These are phyloP conservation scores for Eremomyces bilateralis DNA, from an alignment of 495 filamentous ascomycete species.

Conservation along the genomic window DNA sequence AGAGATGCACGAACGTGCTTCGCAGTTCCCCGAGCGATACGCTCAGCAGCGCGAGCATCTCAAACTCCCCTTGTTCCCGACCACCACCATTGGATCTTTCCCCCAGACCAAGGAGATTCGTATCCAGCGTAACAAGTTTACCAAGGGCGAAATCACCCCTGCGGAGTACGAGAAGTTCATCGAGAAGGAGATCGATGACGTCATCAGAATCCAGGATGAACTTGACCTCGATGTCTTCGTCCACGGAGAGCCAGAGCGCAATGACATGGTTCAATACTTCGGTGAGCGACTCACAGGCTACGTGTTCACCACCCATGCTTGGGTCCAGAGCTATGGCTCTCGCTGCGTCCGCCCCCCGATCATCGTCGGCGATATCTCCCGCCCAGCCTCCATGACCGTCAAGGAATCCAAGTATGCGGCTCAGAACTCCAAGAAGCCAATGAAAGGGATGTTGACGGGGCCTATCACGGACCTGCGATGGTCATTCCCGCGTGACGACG, in stretches of 20 bases:
- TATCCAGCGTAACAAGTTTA: conserved; percentile 86
- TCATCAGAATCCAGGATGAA: conserved; percentile 91
- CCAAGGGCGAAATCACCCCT: conserved; percentile 85
- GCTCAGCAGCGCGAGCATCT: conserved; percentile 69
- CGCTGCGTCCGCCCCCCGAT: conserved; percentile 96
- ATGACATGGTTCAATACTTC: conserved; percentile 99
- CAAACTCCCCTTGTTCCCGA: conserved; percentile 88
- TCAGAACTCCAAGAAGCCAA: conserved; percentile 89
- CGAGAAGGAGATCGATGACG: conserved; percentile 84
- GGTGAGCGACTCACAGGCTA: conserved; percentile 92
- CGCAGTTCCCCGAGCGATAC: conserved; percentile 61
- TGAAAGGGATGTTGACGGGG: conserved; percentile 99
- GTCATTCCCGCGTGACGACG: conserved; percentile 98
- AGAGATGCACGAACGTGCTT: conserved; percentile 78
- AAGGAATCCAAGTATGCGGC: conserved; percentile 99
- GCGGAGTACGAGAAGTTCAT: conserved; percentile 95
- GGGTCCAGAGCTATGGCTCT: conserved; percentile 96
- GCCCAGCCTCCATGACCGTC: conserved; percentile 91
- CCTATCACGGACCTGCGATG: conserved; percentile 96
- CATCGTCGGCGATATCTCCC: conserved; percentile 93
- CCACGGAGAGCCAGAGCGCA: conserved; percentile 96
- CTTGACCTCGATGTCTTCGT: conserved; percentile 91
- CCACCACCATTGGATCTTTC: conserved; percentile 98
- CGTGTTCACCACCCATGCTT: conserved; percentile 95
- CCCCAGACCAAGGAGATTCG: conserved; percentile 98